Evolutionary conservation across 768 basidiomycete genomes (phyloP).

Genomic region (Hortiboletus flavorubellus): DNA sequence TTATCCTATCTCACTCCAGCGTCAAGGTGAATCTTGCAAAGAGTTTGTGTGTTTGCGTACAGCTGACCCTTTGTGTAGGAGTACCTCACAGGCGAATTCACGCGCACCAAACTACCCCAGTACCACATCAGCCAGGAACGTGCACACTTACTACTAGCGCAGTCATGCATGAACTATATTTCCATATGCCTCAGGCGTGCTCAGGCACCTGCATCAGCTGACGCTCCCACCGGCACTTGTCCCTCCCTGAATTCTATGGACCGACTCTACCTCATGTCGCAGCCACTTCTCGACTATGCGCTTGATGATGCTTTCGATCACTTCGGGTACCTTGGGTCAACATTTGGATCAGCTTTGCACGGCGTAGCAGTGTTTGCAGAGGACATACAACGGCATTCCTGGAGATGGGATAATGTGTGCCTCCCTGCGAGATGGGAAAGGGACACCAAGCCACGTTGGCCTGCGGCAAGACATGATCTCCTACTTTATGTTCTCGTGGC

Average conservation of each 20-base stretch:
- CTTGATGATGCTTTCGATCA: neutral
- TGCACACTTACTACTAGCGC: neutral
- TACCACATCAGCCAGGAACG: neutral
- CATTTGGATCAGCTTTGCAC: neutral
- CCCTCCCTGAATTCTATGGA: neutral
- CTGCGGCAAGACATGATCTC: neutral
- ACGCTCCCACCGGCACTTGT: neutral
- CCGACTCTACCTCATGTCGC: neutral
- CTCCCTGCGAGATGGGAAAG: neutral
- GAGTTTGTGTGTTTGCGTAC: neutral
- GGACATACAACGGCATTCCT: neutral
- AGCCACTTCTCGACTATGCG: neutral
- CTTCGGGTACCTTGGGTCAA: neutral
- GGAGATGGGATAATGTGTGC: neutral
- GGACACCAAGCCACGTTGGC: neutral
- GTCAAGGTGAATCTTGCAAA: neutral
- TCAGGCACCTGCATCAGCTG: neutral
- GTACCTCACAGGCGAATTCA: neutral
- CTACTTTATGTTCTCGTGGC: neutral
- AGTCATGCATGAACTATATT: constrained; percentile 2
- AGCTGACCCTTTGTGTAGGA: neutral
- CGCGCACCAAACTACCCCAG: neutral
- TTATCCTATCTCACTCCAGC: constrained; percentile 5
- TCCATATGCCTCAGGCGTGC: neutral
- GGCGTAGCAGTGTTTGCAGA: neutral